phyloP scores from a whole-genome alignment of 2,329 filamentous ascomycete species.

The Aspergillus terreus region DNA sequence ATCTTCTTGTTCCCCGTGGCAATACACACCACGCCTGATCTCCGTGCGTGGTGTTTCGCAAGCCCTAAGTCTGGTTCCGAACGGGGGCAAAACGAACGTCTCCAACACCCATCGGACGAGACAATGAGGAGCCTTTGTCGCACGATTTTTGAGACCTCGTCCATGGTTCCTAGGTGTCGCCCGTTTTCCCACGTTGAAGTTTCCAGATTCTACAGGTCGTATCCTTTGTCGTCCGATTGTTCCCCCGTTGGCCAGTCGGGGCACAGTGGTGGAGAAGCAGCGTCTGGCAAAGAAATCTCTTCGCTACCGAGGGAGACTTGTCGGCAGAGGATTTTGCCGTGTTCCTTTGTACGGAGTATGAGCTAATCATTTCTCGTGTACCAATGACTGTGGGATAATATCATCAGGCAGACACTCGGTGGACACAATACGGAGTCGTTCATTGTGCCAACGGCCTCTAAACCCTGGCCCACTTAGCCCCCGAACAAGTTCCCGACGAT shows the following conservation, averaged over 20 bases:
- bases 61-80: conserved; percentile 5
- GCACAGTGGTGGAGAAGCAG: background rate
- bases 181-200: background rate
- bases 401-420: background rate
- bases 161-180: background rate
- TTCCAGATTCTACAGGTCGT: background rate
- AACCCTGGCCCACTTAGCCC: background rate
- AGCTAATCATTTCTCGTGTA: background rate
- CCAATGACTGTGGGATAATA: background rate
- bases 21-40: background rate
- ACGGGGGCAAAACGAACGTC: background rate
- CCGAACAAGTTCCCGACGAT: background rate
- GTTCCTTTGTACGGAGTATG: no score
- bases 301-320: no score
- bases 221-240: background rate
- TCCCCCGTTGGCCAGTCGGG: background rate
- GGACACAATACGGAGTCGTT: background rate
- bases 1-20: background rate
- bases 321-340: no score
- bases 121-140: background rate
- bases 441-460: background rate
- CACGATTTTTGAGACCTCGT: background rate
- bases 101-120: background rate
- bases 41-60: background rate
- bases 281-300: no score